phyloP scores from a whole-genome alignment of 495 filamentous ascomycete species.

The Cryomyces minteri region DNA sequence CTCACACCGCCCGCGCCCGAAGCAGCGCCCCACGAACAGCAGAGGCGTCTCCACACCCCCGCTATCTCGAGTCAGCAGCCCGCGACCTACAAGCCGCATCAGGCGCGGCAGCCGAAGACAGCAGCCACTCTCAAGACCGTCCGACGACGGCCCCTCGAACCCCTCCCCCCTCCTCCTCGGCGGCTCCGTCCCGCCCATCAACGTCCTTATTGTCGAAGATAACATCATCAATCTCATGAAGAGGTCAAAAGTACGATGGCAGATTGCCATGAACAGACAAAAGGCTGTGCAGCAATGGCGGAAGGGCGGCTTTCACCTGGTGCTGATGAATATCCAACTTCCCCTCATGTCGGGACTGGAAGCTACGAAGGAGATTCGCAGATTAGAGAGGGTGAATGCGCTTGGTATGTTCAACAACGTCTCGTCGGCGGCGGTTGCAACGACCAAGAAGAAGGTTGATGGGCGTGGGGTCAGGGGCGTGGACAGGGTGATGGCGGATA shows the following conservation, averaged over 20 bases:
- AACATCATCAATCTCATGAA: slow-evolving; percentile 98
- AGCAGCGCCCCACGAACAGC: no score
- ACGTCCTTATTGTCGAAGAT: slow-evolving; percentile 94
- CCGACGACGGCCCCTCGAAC: no score
- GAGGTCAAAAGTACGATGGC: slow-evolving; percentile 87
- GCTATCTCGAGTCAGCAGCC: no score
- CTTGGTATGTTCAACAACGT: slow-evolving; percentile 88
- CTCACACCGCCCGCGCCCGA: no score
- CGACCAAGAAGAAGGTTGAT: not conserved
- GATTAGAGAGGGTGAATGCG: slow-evolving; percentile 72
- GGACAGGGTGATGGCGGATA: slow-evolving; percentile 4
- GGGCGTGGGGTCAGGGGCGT: slow-evolving; percentile 7
- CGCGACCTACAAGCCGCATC: no score
- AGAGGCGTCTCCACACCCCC: no score
- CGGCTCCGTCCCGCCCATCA: slow-evolving; percentile 83
- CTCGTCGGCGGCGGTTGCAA: slow-evolving; percentile 25
- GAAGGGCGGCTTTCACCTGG: slow-evolving; percentile 85
- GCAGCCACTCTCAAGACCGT: no score
- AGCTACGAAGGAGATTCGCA: slow-evolving; percentile 84
- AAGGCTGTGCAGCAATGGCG: slow-evolving; percentile 91
- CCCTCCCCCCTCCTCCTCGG: slow-evolving; percentile 69
- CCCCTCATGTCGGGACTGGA: slow-evolving; percentile 94
- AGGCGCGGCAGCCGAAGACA: no score
- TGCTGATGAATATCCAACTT: slow-evolving; percentile 96
- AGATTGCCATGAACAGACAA: slow-evolving; percentile 82